Base-by-base conservation (phyloP, 1,284 basidiomycete species). In the Cutaneotrichosporon mucoides region DNA sequence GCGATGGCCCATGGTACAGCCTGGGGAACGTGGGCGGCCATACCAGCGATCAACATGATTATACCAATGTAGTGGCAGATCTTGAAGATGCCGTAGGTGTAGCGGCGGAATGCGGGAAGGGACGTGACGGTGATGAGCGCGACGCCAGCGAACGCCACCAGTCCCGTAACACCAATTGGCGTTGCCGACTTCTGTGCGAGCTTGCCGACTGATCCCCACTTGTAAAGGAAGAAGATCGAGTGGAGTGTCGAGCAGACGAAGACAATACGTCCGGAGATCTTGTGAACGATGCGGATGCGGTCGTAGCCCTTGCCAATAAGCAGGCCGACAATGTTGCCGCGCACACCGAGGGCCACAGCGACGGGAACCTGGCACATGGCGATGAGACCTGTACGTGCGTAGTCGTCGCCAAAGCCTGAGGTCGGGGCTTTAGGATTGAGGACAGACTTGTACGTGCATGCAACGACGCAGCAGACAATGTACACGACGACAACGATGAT, bases 211-310 rank as follows among this genome's bases (percentile, higher is more conserved):
- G 53, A 47, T 12, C 57, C 60, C 69, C 71, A 78, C 59, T 68
- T 69, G 61, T 67, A 59, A 33, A 75, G 53, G 64, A 67, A 75
- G 49, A 71, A 69, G 4, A 56, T 66, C 5, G 68, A 86, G 65
- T 92, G 90, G 8, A 92, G 74, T 1, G 81, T 75, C 0, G 82
- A 84, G 4, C 81, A 78, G 34, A 91, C 73, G 71, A 90, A 86
- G 67, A 89, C 80, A 15, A 82, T 73, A 3, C 89, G 82, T 0
- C 88, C 88, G 0, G 85, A 80, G 83, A 90, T 87, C 42, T 88
- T 86, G 71, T 92, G 89, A 3, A 91, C 72, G 66, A 85, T 85
- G 72, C 90, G 90, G 38, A 91, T 82, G 66, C 85, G 86, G 68
- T 90, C 87, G 65, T 90, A 89, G 4, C 88, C 86, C 57, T 85